These are phyloP conservation scores for Hypoxylon sp. DNA, from an alignment of 2,329 filamentous ascomycete genomes.

Conservation along the genomic window DNA sequence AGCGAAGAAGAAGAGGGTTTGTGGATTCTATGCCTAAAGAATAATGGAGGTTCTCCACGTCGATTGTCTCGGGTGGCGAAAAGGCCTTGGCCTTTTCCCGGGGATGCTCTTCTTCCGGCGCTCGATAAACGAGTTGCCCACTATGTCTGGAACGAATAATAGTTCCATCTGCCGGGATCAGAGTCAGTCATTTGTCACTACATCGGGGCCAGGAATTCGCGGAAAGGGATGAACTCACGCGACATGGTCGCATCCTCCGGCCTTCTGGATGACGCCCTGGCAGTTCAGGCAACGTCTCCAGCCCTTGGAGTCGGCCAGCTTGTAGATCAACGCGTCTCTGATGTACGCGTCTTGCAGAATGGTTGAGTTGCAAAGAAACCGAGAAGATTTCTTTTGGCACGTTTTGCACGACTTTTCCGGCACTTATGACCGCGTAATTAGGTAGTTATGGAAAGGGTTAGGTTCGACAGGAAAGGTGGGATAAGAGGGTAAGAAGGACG, in stretches of 20 bases:
- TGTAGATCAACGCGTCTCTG: conserved; percentile 8
- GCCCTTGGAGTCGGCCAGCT: conserved; percentile 27
- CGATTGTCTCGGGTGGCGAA: too few species aligned
- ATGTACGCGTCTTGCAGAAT: conserved; percentile 3
- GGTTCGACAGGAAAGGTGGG: not conserved
- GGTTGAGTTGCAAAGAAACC: conserved; percentile 37
- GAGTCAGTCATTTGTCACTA: not conserved
- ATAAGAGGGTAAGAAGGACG: not conserved
- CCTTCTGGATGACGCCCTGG: conserved; percentile 33
- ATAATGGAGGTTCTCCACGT: too few species aligned
- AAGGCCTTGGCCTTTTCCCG: too few species aligned
- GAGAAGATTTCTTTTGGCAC: too few species aligned
- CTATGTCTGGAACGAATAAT: conserved; percentile 77
- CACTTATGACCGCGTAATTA: conserved; percentile 18
- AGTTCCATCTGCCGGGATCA: conserved; percentile 77
- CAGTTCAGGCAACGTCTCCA: conserved; percentile 46
- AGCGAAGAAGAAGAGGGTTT: too few species aligned
- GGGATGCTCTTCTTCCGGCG: conserved; percentile 76
- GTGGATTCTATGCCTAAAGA: too few species aligned
- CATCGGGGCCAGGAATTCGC: not conserved
- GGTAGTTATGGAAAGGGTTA: too few species aligned
- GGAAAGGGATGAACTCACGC: conserved; percentile 19
- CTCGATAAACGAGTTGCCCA: conserved; percentile 78
- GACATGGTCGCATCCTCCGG: conserved; percentile 39
- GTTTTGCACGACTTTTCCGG: conserved; percentile 35